Percentiles rank a stretch among this genome's conserved stretches.
These are phyloP conservation scores for Dactylellina sp. DNA, from an alignment of 2,329 filamentous ascomycete species.

Conservation along the genomic window DNA sequence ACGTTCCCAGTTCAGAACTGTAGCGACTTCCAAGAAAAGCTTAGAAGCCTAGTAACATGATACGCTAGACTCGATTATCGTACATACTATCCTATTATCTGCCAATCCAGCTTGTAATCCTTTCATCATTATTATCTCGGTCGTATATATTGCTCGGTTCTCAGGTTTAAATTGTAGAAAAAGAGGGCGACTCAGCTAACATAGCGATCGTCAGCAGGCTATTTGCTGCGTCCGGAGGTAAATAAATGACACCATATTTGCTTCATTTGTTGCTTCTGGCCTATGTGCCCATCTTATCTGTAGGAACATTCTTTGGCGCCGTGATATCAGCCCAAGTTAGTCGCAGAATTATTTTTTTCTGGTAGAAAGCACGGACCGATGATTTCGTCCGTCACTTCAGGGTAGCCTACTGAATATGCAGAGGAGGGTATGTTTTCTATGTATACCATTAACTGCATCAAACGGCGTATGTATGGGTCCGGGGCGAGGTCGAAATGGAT, in stretches of 20 bases:
- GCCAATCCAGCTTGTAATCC: too few relatives aligned
- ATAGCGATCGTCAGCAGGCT: constrained; percentile 71
- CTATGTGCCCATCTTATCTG: constrained; percentile 86
- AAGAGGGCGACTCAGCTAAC: constrained; percentile 26
- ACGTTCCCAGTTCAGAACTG: too few relatives aligned
- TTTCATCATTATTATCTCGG: too few relatives aligned
- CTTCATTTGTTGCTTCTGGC: too few relatives aligned
- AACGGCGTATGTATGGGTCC: constrained; percentile 74
- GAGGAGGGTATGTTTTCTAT: background rate
- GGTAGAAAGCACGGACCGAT: constrained; percentile 40
- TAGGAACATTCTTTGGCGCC: constrained; percentile 76
- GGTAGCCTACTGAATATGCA: background rate
- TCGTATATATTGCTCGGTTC: too few relatives aligned
- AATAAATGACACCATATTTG: too few relatives aligned
- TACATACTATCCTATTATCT: too few relatives aligned
- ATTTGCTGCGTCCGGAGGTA: constrained; percentile 76
- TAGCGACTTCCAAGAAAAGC: too few relatives aligned
- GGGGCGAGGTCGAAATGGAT: constrained; percentile 88
- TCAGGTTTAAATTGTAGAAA: constrained; percentile 26
- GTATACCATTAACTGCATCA: too few relatives aligned
- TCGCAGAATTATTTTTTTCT: constrained; percentile 39
- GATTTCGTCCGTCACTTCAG: constrained; percentile 33
- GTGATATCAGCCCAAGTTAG: constrained; percentile 34
- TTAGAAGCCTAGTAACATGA: too few relatives aligned
- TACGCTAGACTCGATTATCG: too few relatives aligned